phyloP scores from a whole-genome alignment of 768 basidiomycete genomes.

The Mycena belliarum region DNA sequence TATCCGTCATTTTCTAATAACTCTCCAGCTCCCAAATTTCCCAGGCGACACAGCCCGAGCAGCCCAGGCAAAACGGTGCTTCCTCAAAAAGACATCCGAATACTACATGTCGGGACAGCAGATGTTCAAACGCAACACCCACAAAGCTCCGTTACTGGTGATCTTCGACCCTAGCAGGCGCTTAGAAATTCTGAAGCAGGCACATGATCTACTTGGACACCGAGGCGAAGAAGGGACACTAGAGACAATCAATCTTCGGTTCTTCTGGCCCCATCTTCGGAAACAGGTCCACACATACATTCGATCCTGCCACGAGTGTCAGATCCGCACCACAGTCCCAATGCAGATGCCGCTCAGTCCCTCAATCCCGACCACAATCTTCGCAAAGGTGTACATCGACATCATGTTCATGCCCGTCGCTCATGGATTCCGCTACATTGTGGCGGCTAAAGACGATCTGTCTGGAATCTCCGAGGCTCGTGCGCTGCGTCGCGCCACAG shows the following conservation, averaged over 20 bases:
- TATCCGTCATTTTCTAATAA: constrained; percentile 21
- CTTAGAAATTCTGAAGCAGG: constrained; percentile 5
- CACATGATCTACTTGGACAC: constrained; percentile 27
- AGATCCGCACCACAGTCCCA: constrained; percentile 9
- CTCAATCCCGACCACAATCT: constrained; percentile 12
- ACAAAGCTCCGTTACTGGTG: background rate
- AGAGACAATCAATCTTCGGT: constrained; percentile 9
- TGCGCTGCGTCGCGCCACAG: constrained; percentile 7
- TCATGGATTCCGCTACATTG: constrained; percentile 24
- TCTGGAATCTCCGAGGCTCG: constrained; percentile 27
- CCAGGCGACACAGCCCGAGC: background rate
- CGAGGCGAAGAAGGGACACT: constrained; percentile 18
- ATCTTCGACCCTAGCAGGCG: constrained; percentile 11
- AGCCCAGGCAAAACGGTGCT: background rate
- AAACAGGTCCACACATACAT: constrained; percentile 23
- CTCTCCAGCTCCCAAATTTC: constrained; percentile 13
- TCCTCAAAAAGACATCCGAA: constrained; percentile 13
- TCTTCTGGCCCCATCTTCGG: constrained; percentile 27
- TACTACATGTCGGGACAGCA: constrained; percentile 11
- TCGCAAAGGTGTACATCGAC: constrained; percentile 24
- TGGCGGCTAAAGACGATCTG: constrained; percentile 29
- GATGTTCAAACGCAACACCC: constrained; percentile 11
- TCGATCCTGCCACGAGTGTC: constrained; percentile 30
- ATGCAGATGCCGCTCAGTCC: constrained; percentile 18
- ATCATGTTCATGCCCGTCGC: constrained; percentile 28